Conservation (phyloP, 768 basidiomycete genomes). For the Lactifluus echinatus region DNA sequence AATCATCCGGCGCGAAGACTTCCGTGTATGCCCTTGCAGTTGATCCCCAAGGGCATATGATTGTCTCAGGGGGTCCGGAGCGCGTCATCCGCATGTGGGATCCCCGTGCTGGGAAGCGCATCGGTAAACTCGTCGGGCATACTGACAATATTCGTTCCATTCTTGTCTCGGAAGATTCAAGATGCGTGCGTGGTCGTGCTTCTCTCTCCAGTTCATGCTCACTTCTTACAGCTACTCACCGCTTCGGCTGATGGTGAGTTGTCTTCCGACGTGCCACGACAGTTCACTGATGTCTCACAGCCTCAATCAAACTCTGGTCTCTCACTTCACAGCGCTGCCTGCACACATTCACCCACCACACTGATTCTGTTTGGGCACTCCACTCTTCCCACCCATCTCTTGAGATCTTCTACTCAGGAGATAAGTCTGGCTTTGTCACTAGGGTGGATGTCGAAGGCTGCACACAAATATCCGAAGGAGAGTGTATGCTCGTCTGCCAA, state of each 20-base stretch:
- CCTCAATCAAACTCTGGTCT: constrained; percentile 94
- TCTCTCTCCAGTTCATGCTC: constrained; percentile 9
- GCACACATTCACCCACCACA: constrained; percentile 94
- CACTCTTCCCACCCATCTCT: constrained; percentile 82
- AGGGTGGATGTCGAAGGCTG: constrained; percentile 85
- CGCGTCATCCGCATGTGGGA: constrained; percentile 91
- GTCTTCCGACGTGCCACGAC: neutral
- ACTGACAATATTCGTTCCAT: constrained; percentile 95
- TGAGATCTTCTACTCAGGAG: constrained; percentile 89
- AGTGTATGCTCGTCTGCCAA: constrained; percentile 78
- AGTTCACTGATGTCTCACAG: constrained; percentile 24
- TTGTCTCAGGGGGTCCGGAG: constrained; percentile 90
- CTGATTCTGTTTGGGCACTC: constrained; percentile 91
- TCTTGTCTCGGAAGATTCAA: constrained; percentile 80
- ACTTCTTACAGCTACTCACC: constrained; percentile 52
- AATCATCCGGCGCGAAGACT: constrained; percentile 55
- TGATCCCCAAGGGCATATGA: constrained; percentile 68
- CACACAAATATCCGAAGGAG: constrained; percentile 75
- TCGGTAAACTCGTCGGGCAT: constrained; percentile 86
- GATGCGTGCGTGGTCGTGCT: constrained; percentile 55
- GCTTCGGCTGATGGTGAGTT: constrained; percentile 65
- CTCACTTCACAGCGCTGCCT: constrained; percentile 79
- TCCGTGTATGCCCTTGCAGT: constrained; percentile 73
- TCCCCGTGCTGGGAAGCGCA: constrained; percentile 73
- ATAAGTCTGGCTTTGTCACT: constrained; percentile 82